A percentile compares a stretch with the other conserved stretches of the same genome.
phyloP scores from a whole-genome alignment of 2,329 filamentous ascomycete species.

The Sporothrix euskadiensis region DNA sequence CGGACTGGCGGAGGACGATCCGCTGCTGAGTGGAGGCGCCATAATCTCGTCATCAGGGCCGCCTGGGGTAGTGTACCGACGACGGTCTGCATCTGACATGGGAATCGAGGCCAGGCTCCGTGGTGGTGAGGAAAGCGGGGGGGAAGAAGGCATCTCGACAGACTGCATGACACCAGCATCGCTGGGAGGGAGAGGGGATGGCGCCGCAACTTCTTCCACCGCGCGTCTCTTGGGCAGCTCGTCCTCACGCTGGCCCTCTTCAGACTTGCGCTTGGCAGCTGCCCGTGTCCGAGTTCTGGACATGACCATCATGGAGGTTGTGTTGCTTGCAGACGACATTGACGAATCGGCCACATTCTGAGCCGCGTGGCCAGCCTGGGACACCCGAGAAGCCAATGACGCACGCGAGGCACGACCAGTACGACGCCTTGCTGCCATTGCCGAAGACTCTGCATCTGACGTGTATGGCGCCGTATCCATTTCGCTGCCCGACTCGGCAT shows the following conservation, averaged over 20 bases:
- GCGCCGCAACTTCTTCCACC: background rate
- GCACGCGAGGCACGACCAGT: background rate
- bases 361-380: background rate
- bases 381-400: background rate
- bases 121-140: conserved; percentile 36
- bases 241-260: conserved; percentile 28
- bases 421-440: background rate
- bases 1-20: conserved; percentile 46
- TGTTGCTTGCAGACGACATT: conserved; percentile 23
- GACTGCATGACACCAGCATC: conserved; percentile 34
- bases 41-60: conserved; percentile 44
- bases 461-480: conserved; percentile 23
- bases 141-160: conserved; percentile 41
- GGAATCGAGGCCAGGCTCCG: conserved; percentile 13
- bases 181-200: background rate
- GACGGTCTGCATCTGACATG: conserved; percentile 31
- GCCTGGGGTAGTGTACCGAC: conserved; percentile 45
- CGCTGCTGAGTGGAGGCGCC: conserved; percentile 59
- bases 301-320: conserved; percentile 29
- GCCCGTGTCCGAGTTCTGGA: conserved; percentile 18
- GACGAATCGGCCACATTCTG: conserved; percentile 23
- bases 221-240: conserved; percentile 29
- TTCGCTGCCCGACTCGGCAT: conserved; percentile 31
- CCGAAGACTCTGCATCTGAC: conserved; percentile 24
- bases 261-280: conserved; percentile 32